A percentile compares a stretch with the other conserved stretches of the same genome.
phyloP scores from a whole-genome alignment of 2,329 filamentous ascomycete genomes.

The Blastomyces percursus region DNA sequence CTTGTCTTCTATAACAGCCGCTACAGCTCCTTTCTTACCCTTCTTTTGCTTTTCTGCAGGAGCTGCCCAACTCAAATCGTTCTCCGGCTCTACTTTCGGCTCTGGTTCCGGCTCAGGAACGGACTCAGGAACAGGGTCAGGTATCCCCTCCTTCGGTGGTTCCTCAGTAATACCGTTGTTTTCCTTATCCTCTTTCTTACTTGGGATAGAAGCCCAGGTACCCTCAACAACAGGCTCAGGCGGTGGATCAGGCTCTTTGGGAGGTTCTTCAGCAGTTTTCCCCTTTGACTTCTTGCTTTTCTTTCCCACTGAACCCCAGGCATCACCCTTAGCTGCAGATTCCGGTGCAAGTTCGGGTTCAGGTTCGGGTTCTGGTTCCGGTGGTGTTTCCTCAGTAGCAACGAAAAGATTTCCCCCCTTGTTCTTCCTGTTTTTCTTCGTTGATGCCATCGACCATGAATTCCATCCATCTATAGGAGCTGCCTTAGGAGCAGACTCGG shows the following conservation, averaged over 20 bases:
- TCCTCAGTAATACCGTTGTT: conserved; percentile 5
- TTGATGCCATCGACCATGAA: conserved; percentile 3
- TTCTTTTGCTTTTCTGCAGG: conserved; percentile 33
- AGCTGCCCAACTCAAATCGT: background rate
- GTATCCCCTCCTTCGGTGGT: background rate
- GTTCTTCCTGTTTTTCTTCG: conserved; percentile 33
- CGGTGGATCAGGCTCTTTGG: conserved; percentile 16
- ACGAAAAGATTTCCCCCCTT: conserved; percentile 22
- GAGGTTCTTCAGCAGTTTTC: conserved; percentile 28
- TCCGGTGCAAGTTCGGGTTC: conserved; percentile 7
- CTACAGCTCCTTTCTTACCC: conserved; percentile 35
- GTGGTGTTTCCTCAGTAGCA: conserved; percentile 29
- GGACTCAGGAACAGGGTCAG: conserved; percentile 6
- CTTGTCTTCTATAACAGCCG: conserved; percentile 26
- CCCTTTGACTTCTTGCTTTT: conserved; percentile 28
- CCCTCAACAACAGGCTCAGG: conserved; percentile 19
- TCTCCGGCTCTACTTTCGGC: conserved; percentile 20
- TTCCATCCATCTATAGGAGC: conserved; percentile 11
- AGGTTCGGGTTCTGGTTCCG: conserved; percentile 17
- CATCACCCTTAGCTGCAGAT: conserved; percentile 20
- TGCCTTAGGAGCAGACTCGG: conserved; percentile 11
- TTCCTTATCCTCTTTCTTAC: conserved; percentile 32
- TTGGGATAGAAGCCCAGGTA: conserved; percentile 11
- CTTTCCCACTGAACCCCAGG: conserved; percentile 24
- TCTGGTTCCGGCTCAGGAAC: conserved; percentile 9